Evolutionary conservation across 768 basidiomycete genomes (phyloP).

Genomic region (Mycena vitilis): DNA sequence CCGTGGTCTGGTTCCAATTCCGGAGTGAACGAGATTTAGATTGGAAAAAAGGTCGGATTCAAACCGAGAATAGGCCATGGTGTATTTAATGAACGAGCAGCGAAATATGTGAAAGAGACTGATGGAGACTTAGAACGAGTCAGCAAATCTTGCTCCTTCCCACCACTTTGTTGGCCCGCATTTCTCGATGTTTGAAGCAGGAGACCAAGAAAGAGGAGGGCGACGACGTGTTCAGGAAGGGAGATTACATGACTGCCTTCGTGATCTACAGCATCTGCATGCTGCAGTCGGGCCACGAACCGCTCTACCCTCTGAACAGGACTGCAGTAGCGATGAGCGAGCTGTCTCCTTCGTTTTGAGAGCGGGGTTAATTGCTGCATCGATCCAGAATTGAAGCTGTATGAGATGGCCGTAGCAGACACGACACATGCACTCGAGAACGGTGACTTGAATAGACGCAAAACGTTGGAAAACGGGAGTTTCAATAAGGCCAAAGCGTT

Average conservation of each 20-base stretch:
- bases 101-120: not conserved
- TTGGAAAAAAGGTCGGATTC: no score
- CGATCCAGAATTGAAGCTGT: constrained; percentile 28
- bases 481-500: constrained; percentile 27
- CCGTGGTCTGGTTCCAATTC: no score
- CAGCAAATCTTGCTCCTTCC: not conserved
- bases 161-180: not conserved
- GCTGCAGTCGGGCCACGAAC: constrained; percentile 16
- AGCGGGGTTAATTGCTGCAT: not conserved
- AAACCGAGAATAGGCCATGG: no score
- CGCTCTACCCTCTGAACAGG: constrained; percentile 30
- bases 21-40: no score
- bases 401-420: constrained; percentile 19
- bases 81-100: no score
- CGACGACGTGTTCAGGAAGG: constrained; percentile 27
- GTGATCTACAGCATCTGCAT: constrained; percentile 26
- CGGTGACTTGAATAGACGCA: not conserved
- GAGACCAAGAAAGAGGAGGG: constrained; percentile 18
- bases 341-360: not conserved
- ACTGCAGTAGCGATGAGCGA: constrained; percentile 31
- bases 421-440: constrained; percentile 10
- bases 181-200: constrained; percentile 16
- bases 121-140: not conserved
- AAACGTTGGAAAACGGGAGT: constrained; percentile 2
- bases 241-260: constrained; percentile 30